Evolutionary conservation across 2,329 filamentous ascomycete genomes (phyloP).

Genomic region (Verticillium isaacii): DNA sequence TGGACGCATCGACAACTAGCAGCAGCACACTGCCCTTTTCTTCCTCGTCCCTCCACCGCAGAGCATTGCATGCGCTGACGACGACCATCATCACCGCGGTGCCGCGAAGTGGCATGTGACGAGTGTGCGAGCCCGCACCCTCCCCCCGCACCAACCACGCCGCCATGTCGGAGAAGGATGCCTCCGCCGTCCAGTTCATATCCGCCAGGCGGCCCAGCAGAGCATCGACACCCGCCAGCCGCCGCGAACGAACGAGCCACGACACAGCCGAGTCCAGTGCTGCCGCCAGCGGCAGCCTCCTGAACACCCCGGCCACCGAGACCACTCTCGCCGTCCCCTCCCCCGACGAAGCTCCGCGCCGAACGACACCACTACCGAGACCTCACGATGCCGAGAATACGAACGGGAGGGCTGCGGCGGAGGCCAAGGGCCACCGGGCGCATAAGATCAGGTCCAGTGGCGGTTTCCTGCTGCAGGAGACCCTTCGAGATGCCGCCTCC

Average conservation of each 20-base stretch:
- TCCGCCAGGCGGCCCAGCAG: conserved; percentile 8
- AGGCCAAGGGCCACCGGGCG: conserved; percentile 13
- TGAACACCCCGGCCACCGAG: conserved; percentile 14
- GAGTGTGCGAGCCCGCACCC: neutral
- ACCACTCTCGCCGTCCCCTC: conserved; percentile 10
- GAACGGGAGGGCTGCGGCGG: conserved; percentile 11
- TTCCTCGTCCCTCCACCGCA: neutral
- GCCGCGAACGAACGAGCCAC: conserved; percentile 30
- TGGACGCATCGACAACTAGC: neutral
- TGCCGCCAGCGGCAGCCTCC: conserved; percentile 19
- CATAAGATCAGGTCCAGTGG: conserved; percentile 41
- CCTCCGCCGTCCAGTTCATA: conserved; percentile 6
- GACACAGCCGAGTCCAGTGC: conserved; percentile 41
- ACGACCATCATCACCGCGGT: neutral
- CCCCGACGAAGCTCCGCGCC: conserved; percentile 5
- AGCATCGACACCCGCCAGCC: conserved; percentile 13
- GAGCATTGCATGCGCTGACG: neutral
- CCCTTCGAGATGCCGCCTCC: conserved; percentile 24
- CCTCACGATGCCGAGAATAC: conserved; percentile 16
- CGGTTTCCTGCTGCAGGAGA: conserved; percentile 46
- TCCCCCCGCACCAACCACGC: neutral
- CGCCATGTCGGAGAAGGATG: conserved; percentile 17
- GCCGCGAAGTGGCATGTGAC: conserved; percentile 13
- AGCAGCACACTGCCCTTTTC: neutral
- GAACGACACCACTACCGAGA: conserved; percentile 3